Evolutionary conservation across 2,329 filamentous ascomycete species (phyloP), one percentile per base, ranked within the genome.

Genomic region (Phaeomoniella chlamydospora): DNA sequence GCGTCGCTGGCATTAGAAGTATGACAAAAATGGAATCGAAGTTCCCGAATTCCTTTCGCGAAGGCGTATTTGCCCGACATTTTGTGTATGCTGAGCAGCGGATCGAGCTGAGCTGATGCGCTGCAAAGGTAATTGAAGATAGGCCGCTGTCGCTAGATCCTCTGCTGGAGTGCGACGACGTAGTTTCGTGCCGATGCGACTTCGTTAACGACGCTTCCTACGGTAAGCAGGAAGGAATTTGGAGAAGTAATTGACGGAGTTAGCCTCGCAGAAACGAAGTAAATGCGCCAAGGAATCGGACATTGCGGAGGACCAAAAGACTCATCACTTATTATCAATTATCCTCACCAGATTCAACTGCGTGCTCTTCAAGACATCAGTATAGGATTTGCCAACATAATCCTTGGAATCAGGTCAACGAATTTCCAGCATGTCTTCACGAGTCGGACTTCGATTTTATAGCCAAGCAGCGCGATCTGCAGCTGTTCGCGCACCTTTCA

Each of bases 31-130:
- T 93, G 72, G 67, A 98, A 98, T 57, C 90, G 82, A 58, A 98
- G 72, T 72, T 98, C 90, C 72, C 86, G 93, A 58, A 98, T 71
- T 47, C 76, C 68, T 61, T 85, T 80, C 49, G 76, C 73, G 65
- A 98, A 98, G 50, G 77, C 84, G 67, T 94, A 94, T 71, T 90
- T 93, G 64, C 72, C 69, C 49, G 86, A 84, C 90, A 96, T 96
- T 46, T 48, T n/a, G n/a, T n/a, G n/a, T n/a, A n/a, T n/a, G 22
- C 22, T 13, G 13, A 10, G 22, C 13, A 10, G 22, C 13, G 13
- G 13, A 29, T 10, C 10, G 10, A 10, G 22, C 10, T 29, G 22
- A 29, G 10, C 22, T 29, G 22, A 29, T 17, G 17, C 13, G 14
- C 17, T 17, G 13, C 12, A 35, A 31, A 35, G 12, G 12, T 11